Evolutionary conservation across 2,329 filamentous ascomycete species (phyloP), one percentile per base, ranked within the genome.

Genomic region (Rugonectria rugulosa): DNA sequence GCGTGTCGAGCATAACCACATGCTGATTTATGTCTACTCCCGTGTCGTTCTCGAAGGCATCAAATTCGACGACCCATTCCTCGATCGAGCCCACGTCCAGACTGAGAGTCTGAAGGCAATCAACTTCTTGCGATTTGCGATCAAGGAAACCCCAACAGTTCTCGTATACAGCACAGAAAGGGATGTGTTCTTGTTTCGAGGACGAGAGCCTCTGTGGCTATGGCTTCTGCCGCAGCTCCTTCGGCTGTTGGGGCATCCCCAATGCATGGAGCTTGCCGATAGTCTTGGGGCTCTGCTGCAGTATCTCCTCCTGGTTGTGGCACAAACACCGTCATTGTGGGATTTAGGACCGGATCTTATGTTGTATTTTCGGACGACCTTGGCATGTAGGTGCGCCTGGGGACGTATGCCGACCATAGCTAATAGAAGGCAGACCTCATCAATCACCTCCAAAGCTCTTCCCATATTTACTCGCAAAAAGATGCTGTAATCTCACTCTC

Each of bases 11-110:
- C 88, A 96, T 70, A 94, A 96, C 64, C 89, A 92, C 66, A 90
- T 92, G 74, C 83, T 97, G 44, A 88, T 97, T 47, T 92, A 90
- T 68, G 89, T 97, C 59, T 90, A 95, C 64, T 82, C 89, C 44
- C 88, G 90, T 68, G 90, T 91, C 54, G 89, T 92, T 19, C 79
- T 97, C 11, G 89, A 92, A 63, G 81, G 81, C 38, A 79, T 90
- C 41, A 81, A 82, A 61, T 81, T 84, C 68, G 85, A 92, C 65
- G 85, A 92, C 64, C 87, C 86, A 3, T 90, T 92, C 69, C 80
- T 85, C 55, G 77, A 85, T 60, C 75, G 73, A 46, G 78, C 80
- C 27, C 75, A 84, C 53, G 73, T 87, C 36, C 75, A 82, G 23
- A 73, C 80, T 40, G 87, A 91, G 64, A 86, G 85, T 1, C 73